Base-by-base conservation (phyloP, 176 grass and related monocot species). In the Lolium perenne region DNA sequence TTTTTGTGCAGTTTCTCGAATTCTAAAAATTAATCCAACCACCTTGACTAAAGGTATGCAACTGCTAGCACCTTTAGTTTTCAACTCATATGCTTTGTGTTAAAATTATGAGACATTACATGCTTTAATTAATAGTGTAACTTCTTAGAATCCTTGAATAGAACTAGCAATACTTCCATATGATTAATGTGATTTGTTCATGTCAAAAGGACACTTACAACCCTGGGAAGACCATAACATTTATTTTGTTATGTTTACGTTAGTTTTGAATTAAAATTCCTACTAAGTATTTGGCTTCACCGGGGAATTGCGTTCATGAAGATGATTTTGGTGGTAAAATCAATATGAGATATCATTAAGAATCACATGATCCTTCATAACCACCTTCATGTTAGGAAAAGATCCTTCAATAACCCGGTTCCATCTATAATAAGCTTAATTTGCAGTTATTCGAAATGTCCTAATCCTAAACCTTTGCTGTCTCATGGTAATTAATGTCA, bases 21-120 rank as follows among this genome's bases (percentile, higher is more conserved):
- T 81, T 85, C 4, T 1, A 53, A 12, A 77, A 53, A n/a, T 10
- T 20, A 47, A 22, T 22, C 12, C 57, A 59, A 68, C 56, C 15
- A 35, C 54, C 68, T 77, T 50, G 43, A 23, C 21, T 48, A 80
- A 65, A 54, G 69, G 5, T 84, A 48, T 84, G 65, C 61, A 67
- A 67, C 48, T 35, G 61, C 22, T 47, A 50, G 2, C 12, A 64
- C 10, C 48, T 76, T 46, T 51, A 38, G 21, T 76, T 64, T 84
- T 63, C 25, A 14, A n/a, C n/a, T 64, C 21, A 0, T 60, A 9
- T 46, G 32, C 47, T 73, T 50, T 60, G 23, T 20, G 7, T 11
- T 47, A 50, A 76, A 38, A 47, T 38, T 53, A 38, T 10, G 11
- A 51, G 11, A 61, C 21, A 84, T 61, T 38, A 22, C 43, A 76